Evolutionary conservation across 2,329 filamentous ascomycete species (phyloP), one percentile per base, ranked within the genome.

Genomic region (Colletotrichum phormii): DNA sequence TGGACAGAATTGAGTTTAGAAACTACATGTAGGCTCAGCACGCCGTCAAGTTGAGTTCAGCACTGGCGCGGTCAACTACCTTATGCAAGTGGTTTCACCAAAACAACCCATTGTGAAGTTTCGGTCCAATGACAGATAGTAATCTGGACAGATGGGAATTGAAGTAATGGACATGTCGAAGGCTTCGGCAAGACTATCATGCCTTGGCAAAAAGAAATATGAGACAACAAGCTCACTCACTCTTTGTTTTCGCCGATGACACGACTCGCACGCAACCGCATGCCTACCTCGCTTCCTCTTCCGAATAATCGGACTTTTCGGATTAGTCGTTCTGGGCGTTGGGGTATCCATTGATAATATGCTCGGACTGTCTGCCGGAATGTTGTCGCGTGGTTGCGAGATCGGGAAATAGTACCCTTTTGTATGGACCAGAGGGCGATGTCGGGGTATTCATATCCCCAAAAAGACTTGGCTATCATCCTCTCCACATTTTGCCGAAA

Each of bases 261-360:
- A 72, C 70, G 70, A 72, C 66, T 72, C 66, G 66, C 70, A 72
- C 29, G 70, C 70, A 35, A 72, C 70, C 5, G 70, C 70, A 46
- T 72, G 70, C 55, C 70, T 64, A 15, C 70, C 66, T 46, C 66
- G 66, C 49, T 72, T 72, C 46, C 70, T 72, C 33, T 72, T 72
- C 5, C 60, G 65, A 42, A 49, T 12, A 37, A 31, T 64, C 60
- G 70, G 66, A 37, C 46, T 61, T 64, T 72, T 70, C 60, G 55
- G 13, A 9, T 42, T 57, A 5, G 65, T 49, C 26, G 29, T 8
- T 9, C 13, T 29, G n/a, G 46, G 31, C 24, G 60, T 29, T 13
- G 60, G 49, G 33, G 60, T 49, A 35, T 68, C 69, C 69, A 72
- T 72, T 54, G 58, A 35, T 53, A 31, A n/a, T 8, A 15, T 61